A percentile compares a stretch with the other conserved stretches of the same genome.
These are phyloP conservation scores for Bertia moriformis DNA, from an alignment of 2,329 filamentous ascomycete genomes.

Conservation along the genomic window DNA sequence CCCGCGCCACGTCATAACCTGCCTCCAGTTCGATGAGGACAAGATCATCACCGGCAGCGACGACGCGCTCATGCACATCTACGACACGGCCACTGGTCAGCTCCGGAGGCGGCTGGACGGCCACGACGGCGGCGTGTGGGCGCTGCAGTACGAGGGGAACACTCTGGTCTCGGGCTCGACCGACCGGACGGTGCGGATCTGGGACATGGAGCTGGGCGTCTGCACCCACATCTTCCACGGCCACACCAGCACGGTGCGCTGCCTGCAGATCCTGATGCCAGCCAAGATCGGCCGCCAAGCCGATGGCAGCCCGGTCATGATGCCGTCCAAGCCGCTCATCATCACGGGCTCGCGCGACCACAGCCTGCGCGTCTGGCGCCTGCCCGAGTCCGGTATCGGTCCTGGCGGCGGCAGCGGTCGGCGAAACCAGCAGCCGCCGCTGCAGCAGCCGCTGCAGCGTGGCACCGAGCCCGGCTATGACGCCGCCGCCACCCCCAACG, in stretches of 20 bases:
- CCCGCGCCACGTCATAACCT: constrained; percentile 94
- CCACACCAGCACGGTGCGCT: constrained; percentile 92
- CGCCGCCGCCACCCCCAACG: too few species aligned
- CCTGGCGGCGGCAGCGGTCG: too few species aligned
- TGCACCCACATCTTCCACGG: constrained; percentile 95
- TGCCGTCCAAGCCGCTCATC: constrained; percentile 86
- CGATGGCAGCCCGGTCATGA: constrained; percentile 66
- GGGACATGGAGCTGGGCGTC: constrained; percentile 86
- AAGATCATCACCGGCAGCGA: constrained; percentile 97
- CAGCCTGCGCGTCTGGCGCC: constrained; percentile 82
- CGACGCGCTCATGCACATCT: constrained; percentile 94
- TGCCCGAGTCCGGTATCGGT: constrained; percentile 64
- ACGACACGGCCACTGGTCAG: constrained; percentile 87
- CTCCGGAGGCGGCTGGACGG: constrained; percentile 72
- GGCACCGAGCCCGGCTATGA: constrained; percentile 8
- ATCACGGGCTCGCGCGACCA: constrained; percentile 95
- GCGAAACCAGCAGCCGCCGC: constrained; percentile 26
- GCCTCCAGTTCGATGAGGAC: constrained; percentile 91
- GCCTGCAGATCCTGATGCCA: constrained; percentile 84
- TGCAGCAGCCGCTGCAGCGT: constrained; percentile 7
- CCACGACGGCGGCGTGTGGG: constrained; percentile 96
- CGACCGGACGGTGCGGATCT: constrained; percentile 93
- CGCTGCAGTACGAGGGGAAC: constrained; percentile 89
- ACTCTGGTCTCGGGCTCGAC: constrained; percentile 94
- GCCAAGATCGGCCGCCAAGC: constrained; percentile 53